phyloP scores from a whole-genome alignment of 2,329 filamentous ascomycete genomes.

The Fusarium longipes region DNA sequence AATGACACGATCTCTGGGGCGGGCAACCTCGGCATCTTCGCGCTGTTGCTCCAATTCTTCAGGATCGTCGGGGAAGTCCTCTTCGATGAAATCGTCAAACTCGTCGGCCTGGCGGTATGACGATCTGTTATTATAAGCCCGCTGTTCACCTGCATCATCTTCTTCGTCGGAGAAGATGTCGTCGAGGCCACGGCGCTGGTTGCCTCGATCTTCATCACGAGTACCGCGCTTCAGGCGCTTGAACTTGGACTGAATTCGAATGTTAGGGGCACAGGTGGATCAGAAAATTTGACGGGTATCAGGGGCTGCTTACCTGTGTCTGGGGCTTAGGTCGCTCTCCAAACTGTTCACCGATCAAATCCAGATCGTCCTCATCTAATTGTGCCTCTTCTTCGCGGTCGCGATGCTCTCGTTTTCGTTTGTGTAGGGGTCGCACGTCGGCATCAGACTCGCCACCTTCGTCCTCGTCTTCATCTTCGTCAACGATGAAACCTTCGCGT shows the following conservation, averaged over 20 bases:
- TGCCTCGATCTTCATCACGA: conserved; percentile 73
- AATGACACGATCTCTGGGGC: conserved; percentile 78
- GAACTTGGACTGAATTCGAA: conserved; percentile 77
- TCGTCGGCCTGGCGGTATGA: conserved; percentile 77
- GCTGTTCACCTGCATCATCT: conserved; percentile 72
- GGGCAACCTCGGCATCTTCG: conserved; percentile 89
- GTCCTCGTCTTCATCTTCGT: conserved; percentile 86
- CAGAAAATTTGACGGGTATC: neutral
- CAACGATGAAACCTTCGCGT: conserved; percentile 94
- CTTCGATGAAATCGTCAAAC: conserved; percentile 96
- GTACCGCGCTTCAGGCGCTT: conserved; percentile 96
- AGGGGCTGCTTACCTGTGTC: conserved; percentile 71
- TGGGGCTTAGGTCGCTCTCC: conserved; percentile 71
- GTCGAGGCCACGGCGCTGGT: conserved; percentile 78
- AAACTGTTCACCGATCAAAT: conserved; percentile 88
- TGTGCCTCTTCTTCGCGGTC: conserved; percentile 88
- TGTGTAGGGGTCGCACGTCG: conserved; percentile 65
- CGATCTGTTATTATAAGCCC: conserved; percentile 58
- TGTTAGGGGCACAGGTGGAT: conserved; percentile 2
- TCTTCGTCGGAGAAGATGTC: conserved; percentile 98
- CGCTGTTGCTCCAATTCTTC: conserved; percentile 78
- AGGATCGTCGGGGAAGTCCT: conserved; percentile 91
- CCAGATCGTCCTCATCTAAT: conserved; percentile 94
- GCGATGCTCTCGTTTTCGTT: conserved; percentile 79
- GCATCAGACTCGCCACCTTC: conserved; percentile 69